phyloP scores from a whole-genome alignment of 2,329 filamentous ascomycete species.

The Talaromyces sp. region DNA sequence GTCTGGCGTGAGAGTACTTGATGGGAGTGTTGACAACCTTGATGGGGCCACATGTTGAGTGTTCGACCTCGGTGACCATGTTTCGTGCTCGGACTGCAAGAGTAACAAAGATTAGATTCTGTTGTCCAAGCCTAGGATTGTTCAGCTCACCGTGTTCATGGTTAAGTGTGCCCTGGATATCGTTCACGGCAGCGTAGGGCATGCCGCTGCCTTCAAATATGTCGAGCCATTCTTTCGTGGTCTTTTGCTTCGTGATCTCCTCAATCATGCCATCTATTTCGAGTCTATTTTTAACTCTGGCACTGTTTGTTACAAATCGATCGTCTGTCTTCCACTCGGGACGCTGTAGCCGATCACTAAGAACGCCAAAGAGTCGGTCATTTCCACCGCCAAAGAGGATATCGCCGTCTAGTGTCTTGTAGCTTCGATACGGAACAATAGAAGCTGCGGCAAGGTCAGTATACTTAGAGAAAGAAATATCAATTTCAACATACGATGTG shows the following conservation, averaged over 20 bases:
- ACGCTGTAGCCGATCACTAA: conserved; percentile 53
- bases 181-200: conserved; percentile 93
- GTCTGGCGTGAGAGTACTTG: conserved; percentile 81
- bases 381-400: conserved; percentile 61
- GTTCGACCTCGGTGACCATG: conserved; percentile 87
- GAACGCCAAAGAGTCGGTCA: conserved; percentile 54
- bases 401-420: conserved; percentile 58
- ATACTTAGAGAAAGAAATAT: neutral
- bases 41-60: conserved; percentile 74
- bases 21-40: conserved; percentile 91
- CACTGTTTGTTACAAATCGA: conserved; percentile 54
- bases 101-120: neutral
- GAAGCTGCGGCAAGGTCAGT: conserved; percentile 56
- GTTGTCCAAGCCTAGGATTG: neutral
- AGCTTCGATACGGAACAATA: conserved; percentile 92
- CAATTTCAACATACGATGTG: conserved; percentile 61
- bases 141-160: conserved; percentile 67
- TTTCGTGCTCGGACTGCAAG: conserved; percentile 59
- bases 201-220: conserved; percentile 85
- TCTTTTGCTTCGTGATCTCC: conserved; percentile 64
- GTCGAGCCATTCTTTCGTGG: conserved; percentile 81
- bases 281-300: conserved; percentile 61
- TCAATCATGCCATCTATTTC: conserved; percentile 77
- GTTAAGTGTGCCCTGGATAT: conserved; percentile 75
- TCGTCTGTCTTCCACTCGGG: conserved; percentile 54